Percentiles rank a stretch among this genome's conserved stretches.
phyloP scores from a whole-genome alignment of 2,329 filamentous ascomycete species.

The Drechslerella dactyloides region DNA sequence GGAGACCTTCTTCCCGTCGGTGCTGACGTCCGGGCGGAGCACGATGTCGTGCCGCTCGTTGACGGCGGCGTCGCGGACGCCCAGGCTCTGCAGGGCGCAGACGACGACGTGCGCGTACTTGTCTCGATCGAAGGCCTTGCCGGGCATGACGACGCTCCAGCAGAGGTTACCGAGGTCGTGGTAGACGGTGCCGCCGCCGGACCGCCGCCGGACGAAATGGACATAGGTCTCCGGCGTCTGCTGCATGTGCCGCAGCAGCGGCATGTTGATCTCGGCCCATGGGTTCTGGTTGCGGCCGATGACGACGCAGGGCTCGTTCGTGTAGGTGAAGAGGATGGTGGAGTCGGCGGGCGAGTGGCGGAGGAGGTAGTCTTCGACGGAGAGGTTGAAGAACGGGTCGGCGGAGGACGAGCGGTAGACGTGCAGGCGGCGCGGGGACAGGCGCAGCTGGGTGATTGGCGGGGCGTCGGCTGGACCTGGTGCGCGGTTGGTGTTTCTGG shows the following conservation, averaged over 20 bases:
- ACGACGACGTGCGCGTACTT: constrained; percentile 93
- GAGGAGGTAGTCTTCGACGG: constrained; percentile 89
- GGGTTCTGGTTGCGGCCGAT: constrained; percentile 98
- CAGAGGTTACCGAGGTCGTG: constrained; percentile 94
- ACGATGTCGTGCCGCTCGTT: constrained; percentile 96
- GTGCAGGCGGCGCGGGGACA: constrained; percentile 64
- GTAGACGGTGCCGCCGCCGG: constrained; percentile 90
- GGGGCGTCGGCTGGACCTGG: neutral
- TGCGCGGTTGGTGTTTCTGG: neutral
- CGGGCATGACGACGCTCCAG: constrained; percentile 87
- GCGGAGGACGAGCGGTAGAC: constrained; percentile 73
- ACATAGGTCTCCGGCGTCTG: constrained; percentile 54
- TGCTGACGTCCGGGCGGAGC: constrained; percentile 50
- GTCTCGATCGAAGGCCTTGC: constrained; percentile 77
- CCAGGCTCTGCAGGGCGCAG: constrained; percentile 72
- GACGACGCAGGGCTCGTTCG: constrained; percentile 84
- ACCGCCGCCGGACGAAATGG: constrained; percentile 77
- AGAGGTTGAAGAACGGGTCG: constrained; percentile 87
- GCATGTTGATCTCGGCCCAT: constrained; percentile 86
- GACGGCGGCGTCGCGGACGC: constrained; percentile 69
- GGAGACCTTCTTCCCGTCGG: constrained; percentile 70
- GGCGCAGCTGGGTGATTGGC: constrained; percentile 29
- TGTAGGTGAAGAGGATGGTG: constrained; percentile 82
- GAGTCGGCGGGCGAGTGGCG: constrained; percentile 73
- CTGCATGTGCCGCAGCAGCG: constrained; percentile 60